Percentiles rank a stretch among this genome's conserved stretches.
Evolutionary conservation across 2,329 filamentous ascomycete species (phyloP).

Genomic region (Aspergillus bombycis): DNA sequence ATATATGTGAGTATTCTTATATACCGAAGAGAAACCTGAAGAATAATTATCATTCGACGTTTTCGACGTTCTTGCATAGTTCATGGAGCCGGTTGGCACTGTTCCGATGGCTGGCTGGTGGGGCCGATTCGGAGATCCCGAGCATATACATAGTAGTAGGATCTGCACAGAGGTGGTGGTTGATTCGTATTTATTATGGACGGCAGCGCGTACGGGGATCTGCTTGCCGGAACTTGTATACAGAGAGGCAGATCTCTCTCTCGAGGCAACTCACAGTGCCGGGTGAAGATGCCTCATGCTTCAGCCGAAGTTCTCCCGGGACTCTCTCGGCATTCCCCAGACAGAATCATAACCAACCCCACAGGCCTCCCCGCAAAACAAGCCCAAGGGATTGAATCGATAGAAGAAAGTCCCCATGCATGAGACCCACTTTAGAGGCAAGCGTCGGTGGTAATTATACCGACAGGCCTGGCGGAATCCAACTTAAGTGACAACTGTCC

Average conservation of each 20-base stretch:
- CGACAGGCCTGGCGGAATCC: background rate
- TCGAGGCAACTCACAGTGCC: background rate
- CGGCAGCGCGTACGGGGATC: background rate
- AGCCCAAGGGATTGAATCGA: background rate
- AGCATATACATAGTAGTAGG: background rate
- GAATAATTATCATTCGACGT: too few species aligned
- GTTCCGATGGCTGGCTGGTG: background rate
- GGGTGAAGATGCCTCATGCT: background rate
- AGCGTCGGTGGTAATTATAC: background rate
- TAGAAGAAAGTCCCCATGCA: background rate
- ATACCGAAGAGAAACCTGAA: too few species aligned
- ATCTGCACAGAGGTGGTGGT: too few species aligned
- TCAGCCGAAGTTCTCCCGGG: background rate
- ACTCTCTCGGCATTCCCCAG: background rate
- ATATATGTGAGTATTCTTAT: too few species aligned
- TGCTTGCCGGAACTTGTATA: background rate
- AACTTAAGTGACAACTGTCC: background rate
- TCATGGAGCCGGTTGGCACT: too few species aligned
- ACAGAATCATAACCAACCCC: background rate
- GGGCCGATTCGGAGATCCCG: background rate
- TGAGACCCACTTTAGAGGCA: background rate
- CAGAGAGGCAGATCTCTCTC: background rate
- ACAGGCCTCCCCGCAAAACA: background rate
- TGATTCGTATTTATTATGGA: too few species aligned
- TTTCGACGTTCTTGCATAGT: too few species aligned